Evolutionary conservation across 208 protist species (phyloP).

Genomic region (Crithidia brevicula): DNA sequence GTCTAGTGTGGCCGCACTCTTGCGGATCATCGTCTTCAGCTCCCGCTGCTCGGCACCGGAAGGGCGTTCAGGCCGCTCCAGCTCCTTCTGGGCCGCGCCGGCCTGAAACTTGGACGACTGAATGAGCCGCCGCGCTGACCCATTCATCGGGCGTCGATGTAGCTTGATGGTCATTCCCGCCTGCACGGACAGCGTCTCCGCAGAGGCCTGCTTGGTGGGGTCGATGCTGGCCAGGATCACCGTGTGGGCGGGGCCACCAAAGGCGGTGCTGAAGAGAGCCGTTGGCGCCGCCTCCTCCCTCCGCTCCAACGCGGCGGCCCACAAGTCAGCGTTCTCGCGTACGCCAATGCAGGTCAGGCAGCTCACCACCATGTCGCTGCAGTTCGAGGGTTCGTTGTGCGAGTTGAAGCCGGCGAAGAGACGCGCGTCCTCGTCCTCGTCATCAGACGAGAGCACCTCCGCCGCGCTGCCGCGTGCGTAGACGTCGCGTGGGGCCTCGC

Average conservation of each 20-base stretch:
- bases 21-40: slow-evolving; percentile 16
- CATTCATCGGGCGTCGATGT: slow-evolving; percentile 30
- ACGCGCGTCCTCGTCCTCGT: slow-evolving; percentile 27
- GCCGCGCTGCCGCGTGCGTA: neutral
- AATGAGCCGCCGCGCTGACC: slow-evolving; percentile 29
- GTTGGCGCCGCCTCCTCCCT: slow-evolving; percentile 7
- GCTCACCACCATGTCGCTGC: slow-evolving; percentile 27
- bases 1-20: slow-evolving; percentile 12
- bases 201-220: slow-evolving; percentile 17
- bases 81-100: slow-evolving; percentile 5
- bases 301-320: slow-evolving; percentile 19
- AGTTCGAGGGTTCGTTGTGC: slow-evolving; percentile 18
- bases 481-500: slow-evolving; percentile 9
- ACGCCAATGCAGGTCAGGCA: slow-evolving; percentile 32
- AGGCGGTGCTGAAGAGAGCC: slow-evolving; percentile 18
- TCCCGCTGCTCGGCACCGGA: slow-evolving; percentile 17
- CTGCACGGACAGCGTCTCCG: slow-evolving; percentile 25
- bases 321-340: slow-evolving; percentile 16
- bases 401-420: slow-evolving; percentile 17
- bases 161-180: slow-evolving; percentile 16
- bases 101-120: slow-evolving; percentile 16
- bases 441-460: slow-evolving; percentile 18
- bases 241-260: slow-evolving; percentile 33
- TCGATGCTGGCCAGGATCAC: slow-evolving; percentile 36
- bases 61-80: neutral